Percentiles rank a stretch among this genome's conserved stretches.
phyloP scores from a whole-genome alignment of 1,284 basidiomycete species.

The Lentinula novae-zelandiae region DNA sequence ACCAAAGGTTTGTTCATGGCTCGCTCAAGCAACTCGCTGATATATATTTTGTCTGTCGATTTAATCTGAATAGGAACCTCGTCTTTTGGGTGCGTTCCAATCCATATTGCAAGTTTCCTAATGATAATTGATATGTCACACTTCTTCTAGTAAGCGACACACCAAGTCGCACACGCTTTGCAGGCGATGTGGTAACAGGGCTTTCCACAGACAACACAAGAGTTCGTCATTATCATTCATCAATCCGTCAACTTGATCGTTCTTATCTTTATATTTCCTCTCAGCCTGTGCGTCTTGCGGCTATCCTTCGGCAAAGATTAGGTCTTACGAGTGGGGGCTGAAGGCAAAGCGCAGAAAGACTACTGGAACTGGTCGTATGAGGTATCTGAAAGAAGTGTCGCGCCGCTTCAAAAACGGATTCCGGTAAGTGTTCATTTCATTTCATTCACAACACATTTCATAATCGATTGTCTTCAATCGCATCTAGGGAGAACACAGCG shows the following conservation, averaged over 20 bases:
- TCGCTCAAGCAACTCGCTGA: neutral
- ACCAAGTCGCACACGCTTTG: conserved; percentile 98
- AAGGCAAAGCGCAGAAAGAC: conserved; percentile 99
- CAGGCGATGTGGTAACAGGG: conserved; percentile 89
- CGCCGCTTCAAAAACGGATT: conserved; percentile 98
- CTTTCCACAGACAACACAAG: conserved; percentile 98
- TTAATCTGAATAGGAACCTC: conserved; percentile 66
- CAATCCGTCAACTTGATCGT: neutral
- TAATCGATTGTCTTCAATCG: no score
- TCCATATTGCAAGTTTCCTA: neutral
- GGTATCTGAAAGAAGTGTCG: conserved; percentile 88
- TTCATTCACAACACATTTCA: neutral
- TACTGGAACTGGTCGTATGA: conserved; percentile 96
- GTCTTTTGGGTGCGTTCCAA: conserved; percentile 74
- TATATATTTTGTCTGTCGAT: conserved; percentile 11
- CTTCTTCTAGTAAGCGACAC: conserved; percentile 81
- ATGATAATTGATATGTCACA: neutral
- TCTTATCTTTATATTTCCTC: neutral
- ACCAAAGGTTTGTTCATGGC: conserved; percentile 64
- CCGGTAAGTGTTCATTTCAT: conserved; percentile 47
- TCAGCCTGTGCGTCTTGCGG: conserved; percentile 94
- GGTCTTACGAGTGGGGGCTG: conserved; percentile 96
- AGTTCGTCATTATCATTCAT: conserved; percentile 48
- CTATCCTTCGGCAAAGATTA: conserved; percentile 92
- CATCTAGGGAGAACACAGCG: conserved; percentile 72